Evolutionary conservation across 805 yeast genomes (phyloP), one percentile per base, ranked within the genome.

Genomic region (Nakazawaea holstii): DNA sequence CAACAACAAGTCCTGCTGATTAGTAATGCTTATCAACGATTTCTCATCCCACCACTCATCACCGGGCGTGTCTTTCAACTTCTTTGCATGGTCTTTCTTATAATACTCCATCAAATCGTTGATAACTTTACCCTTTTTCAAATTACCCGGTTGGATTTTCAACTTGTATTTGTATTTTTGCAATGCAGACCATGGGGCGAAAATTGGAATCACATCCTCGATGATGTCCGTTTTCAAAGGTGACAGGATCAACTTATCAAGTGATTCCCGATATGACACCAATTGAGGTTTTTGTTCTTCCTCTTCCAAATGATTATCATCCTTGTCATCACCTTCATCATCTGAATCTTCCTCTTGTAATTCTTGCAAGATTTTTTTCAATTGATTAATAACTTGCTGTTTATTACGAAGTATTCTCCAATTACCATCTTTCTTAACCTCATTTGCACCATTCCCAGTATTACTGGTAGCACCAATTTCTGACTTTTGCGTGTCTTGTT

Each of bases 141-240:
- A 81, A 28, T 76, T 70, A 2, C 87, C 87, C 0, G 96, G 91
- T 54, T 82, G 87, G 29, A 92, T 66, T 61, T 92, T 92, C 32
- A 87, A 83, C 61, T 89, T 89, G 66, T 87, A 90, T 58, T 86
- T 82, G 62, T 74, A 79, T 60, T 85, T 85, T 50, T 70, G 74
- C 53, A 94, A 62, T 0, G 97, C 75, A 10, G 77, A 65, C 96
- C 97, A 94, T 2, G 99, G 99, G 0, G 94, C 97, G 72, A 90
- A 92, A 15, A 88, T 81, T 0, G 97, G 95, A 10, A 92, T 76
- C 6, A 86, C 80, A 49, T 81, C 87, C 9, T 71, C 57, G 9
- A 87, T 67, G 2, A 58, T 66, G 58, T 87, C 95, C 1, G 66
- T 59, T 28, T 67, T 57, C 9, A 65, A 60, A 1, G 82, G 81